Conservation (phyloP, 257 asterid genomes). For the Jacaranda mimosifolia region DNA sequence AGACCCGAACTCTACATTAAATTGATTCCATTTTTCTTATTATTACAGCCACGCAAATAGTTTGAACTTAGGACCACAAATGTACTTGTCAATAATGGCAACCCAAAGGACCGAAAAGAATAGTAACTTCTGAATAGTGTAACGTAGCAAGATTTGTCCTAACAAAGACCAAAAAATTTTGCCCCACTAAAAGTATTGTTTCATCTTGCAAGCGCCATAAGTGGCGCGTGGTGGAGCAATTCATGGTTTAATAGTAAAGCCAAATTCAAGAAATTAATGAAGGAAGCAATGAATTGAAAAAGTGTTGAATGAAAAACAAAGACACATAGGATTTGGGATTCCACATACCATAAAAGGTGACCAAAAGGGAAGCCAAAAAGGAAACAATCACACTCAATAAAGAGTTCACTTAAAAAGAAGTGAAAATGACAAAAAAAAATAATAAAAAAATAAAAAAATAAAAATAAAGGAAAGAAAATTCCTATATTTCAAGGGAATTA, state of each 20-base stretch:
- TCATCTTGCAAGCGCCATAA: neutral
- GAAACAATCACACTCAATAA: neutral
- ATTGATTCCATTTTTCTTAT: no score
- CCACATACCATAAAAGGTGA: neutral
- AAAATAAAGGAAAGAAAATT: no score
- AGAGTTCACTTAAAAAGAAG: neutral
- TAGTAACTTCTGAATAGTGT: neutral
- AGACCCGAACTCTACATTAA: no score
- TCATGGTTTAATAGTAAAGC: neutral
- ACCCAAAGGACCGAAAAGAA: no score
- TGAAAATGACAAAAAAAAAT: neutral
- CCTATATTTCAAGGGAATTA: no score
- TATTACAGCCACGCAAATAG: no score
- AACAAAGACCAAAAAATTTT: neutral
- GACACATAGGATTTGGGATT: neutral
- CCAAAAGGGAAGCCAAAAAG: conserved; percentile 12
- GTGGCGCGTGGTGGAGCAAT: neutral
- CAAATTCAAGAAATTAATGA: neutral
- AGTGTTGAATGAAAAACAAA: neutral
- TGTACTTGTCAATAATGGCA: no score
- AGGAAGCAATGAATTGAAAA: neutral
- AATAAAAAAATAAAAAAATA: no score
- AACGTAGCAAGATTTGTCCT: neutral
- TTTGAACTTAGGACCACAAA: no score
- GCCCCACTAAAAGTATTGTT: neutral